Evolutionary conservation across 768 basidiomycete genomes (phyloP).

Genomic region (Aureoboletus auriporus): DNA sequence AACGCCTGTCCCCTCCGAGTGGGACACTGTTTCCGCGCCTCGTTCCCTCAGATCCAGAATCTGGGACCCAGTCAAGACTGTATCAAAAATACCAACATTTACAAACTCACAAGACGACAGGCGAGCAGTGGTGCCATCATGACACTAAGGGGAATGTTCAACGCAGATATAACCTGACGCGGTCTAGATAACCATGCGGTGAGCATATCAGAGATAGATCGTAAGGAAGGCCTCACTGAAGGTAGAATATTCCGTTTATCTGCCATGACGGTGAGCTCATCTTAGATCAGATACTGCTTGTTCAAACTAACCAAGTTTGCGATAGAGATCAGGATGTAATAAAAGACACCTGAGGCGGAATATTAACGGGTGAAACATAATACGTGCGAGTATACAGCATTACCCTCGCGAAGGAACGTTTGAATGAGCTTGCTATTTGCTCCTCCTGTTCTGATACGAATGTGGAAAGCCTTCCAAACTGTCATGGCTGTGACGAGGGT

Average conservation of each 20-base stretch:
- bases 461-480: slow-evolving; percentile 72
- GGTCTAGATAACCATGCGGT: slow-evolving; percentile 43
- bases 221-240: slow-evolving; percentile 53
- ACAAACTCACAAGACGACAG: slow-evolving; percentile 60
- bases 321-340: slow-evolving; percentile 82
- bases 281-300: background rate
- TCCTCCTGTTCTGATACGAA: slow-evolving; percentile 70
- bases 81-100: background rate
- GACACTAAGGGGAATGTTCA: slow-evolving; percentile 80
- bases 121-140: slow-evolving; percentile 80
- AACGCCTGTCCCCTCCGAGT: slow-evolving; percentile 69
- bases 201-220: background rate
- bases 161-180: slow-evolving; percentile 76
- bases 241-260: slow-evolving; percentile 82
- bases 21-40: slow-evolving; percentile 72
- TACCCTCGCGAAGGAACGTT: slow-evolving; percentile 80
- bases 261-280: slow-evolving; percentile 14
- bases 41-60: slow-evolving; percentile 82
- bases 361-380: background rate
- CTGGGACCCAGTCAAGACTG: slow-evolving; percentile 32
- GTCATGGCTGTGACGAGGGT: slow-evolving; percentile 80
- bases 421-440: slow-evolving; percentile 78
- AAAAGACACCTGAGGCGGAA: slow-evolving; percentile 56
- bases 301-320: slow-evolving; percentile 58
- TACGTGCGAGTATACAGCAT: slow-evolving; percentile 4